Conservation (phyloP, 1,284 basidiomycete species). For the Boletus holoroseus region DNA sequence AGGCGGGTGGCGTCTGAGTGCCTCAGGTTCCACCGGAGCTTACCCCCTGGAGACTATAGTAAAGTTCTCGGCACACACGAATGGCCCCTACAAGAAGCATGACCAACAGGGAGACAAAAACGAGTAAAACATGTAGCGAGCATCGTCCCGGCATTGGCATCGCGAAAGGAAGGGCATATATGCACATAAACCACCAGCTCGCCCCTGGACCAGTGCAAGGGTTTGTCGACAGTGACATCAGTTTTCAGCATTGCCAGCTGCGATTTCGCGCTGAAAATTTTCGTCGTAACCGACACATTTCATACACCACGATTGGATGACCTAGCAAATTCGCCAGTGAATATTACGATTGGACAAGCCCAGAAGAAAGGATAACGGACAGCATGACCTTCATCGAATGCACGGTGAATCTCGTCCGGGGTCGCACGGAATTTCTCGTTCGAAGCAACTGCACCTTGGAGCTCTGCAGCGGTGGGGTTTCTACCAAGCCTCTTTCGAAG, state of each 20-base stretch:
- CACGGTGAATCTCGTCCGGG: slow-evolving; percentile 12
- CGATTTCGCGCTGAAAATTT: slow-evolving; percentile 15
- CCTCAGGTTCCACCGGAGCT: too few relatives aligned
- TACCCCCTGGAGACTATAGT: background rate
- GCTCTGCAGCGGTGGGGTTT: slow-evolving; percentile 13
- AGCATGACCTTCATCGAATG: slow-evolving; percentile 17
- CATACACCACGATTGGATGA: slow-evolving; percentile 22
- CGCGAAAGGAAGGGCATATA: background rate
- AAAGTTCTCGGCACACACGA: background rate
- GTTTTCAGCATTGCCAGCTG: slow-evolving; percentile 10
- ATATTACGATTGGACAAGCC: background rate
- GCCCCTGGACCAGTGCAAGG: background rate
- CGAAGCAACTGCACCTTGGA: background rate
- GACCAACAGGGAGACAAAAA: background rate
- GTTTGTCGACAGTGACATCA: background rate
- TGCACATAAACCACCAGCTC: background rate
- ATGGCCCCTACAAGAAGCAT: background rate
- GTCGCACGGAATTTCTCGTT: slow-evolving; percentile 14
- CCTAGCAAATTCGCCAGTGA: slow-evolving; percentile 5
- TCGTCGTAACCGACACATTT: slow-evolving; percentile 25
- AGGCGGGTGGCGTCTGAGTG: background rate
- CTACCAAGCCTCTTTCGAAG: slow-evolving; percentile 17
- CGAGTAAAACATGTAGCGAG: background rate
- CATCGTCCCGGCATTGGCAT: background rate
- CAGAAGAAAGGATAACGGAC: slow-evolving; percentile 6